Base-by-base conservation (phyloP, 2,329 filamentous ascomycete species). In the Macrophomina phaseolina region DNA sequence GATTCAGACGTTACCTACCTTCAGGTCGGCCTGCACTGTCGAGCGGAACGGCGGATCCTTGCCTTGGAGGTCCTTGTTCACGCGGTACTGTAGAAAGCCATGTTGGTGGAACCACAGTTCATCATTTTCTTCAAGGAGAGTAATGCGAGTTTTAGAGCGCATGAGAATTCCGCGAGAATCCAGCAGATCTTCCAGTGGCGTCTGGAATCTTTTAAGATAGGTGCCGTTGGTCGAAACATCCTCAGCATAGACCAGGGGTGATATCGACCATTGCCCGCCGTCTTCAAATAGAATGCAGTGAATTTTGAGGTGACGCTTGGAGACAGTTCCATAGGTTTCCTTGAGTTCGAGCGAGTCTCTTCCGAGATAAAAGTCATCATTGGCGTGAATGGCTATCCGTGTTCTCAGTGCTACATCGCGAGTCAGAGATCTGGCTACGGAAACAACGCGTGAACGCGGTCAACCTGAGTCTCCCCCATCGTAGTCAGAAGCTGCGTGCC, bases 231-330 rank as follows among this genome's bases (percentile, higher is more conserved):
- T 74, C 0, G 83, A 85, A 2, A 83, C 58, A 63, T 83, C 79
- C 46, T 81, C 77, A 14, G 77, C 78, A 69, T 84, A 85, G 2
- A 85, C 77, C 65, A 85, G 77, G 5, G 83, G 82, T 3, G 78
- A 72, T 11, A 83, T 76, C n/a, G 30, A 32, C 32, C 56, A 60
- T n/a, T 60, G n/a, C 11, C 40, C 56, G 30, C 18, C 40, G n/a
- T 38, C 75, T 40, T 82, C 82, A 67, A 81, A 84, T 1, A 82
- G 64, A 56, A 84, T 77, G 69, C 81, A 82, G 68, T 82, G 81
- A 51, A 84, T 74, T 28, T 76, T 77, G 16, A 84, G 69, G 73
- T 85, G 83, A 64, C 77, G 75, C 40, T 78, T 80, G 16, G 83
- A 84, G 18, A 85, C 79, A 42, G 71, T 73, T 62, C 72, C 70